Base-by-base conservation (phyloP, 768 basidiomycete genomes). In the Leccinum variicolor region DNA sequence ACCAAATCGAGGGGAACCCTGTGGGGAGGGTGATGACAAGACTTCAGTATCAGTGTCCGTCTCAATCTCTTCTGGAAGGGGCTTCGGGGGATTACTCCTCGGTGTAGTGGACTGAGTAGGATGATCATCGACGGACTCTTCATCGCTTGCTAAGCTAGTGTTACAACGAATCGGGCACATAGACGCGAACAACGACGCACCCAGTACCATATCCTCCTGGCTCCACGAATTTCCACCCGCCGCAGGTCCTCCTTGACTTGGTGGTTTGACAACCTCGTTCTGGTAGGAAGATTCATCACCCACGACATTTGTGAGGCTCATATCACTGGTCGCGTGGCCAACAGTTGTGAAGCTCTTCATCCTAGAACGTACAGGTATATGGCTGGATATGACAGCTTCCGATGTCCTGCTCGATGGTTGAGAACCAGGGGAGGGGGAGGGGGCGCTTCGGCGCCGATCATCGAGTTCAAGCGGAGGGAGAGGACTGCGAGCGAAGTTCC, bases 301-400 rank as follows among this genome's bases (percentile, higher is more conserved):
- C 41, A 61, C 64, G 48, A 63, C 52, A n/a, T 62, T 47, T 4
- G 69, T 69, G 45, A 71, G 11, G 21, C 64, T 69, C 55, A 59
- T 59, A 56, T 64, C 59, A 15, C 61, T 70, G 4, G 60, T 33
- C 7, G 43, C 62, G 19, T 67, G 57, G 14, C 58, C 56, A 49
- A 59, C 43, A 46, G 49, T 58, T n/a, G 59, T 65, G 49, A 59
- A 64, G 6, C 55, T 60, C 62, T 77, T 78, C 52, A 69, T 62
- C 19, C 76, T 73, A 17, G 80, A 73, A 23, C 73, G 73, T 5
- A 80, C 72, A 14, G 82, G 81, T 53, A 84, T 81, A 29, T 76
- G 73, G 53, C 80, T 81, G 8, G 70, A 59, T 17, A 56, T 54
- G 47, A 57, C 53, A 15, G 60, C 52, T 19, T 66, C 67, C 6